Conservation (phyloP, 352 stramenopile genomes). For the Pythium chondricola region DNA sequence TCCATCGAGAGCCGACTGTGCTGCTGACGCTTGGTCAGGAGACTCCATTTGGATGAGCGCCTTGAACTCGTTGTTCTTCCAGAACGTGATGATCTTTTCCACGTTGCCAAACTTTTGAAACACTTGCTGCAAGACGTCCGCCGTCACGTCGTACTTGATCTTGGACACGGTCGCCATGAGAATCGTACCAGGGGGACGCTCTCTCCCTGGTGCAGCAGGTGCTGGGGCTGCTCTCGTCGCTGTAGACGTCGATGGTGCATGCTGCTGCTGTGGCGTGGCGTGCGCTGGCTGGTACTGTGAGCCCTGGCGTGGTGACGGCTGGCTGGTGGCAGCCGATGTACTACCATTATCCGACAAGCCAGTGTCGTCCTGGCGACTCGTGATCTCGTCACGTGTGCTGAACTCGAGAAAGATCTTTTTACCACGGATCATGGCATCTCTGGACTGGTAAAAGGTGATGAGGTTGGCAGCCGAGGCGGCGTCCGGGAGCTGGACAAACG, state of each 20-base stretch:
- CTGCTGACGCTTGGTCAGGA: slow-evolving; percentile 60
- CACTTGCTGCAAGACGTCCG: slow-evolving; percentile 73
- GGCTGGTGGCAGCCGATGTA: not conserved
- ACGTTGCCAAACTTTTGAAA: slow-evolving; percentile 85
- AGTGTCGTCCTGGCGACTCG: slow-evolving; percentile 14
- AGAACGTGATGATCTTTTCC: slow-evolving; percentile 78
- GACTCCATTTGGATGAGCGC: slow-evolving; percentile 76
- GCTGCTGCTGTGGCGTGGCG: not conserved
- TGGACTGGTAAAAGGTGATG: slow-evolving; percentile 72
- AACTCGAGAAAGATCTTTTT: slow-evolving; percentile 80
- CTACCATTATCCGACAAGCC: not conserved
- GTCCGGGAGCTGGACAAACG: slow-evolving; percentile 77
- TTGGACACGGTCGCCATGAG: slow-evolving; percentile 76
- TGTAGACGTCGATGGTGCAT: not conserved
- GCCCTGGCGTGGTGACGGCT: not conserved
- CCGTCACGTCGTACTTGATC: slow-evolving; percentile 80
- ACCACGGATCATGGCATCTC: slow-evolving; percentile 65
- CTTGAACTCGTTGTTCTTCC: slow-evolving; percentile 80
- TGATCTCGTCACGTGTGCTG: slow-evolving; percentile 65
- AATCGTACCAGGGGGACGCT: slow-evolving; percentile 51
- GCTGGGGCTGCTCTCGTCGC: not conserved
- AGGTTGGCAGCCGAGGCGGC: slow-evolving; percentile 56
- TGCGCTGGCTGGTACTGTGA: slow-evolving; percentile 2
- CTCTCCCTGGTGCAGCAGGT: slow-evolving; percentile 23
- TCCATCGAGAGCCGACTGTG: slow-evolving; percentile 62